phyloP scores from a whole-genome alignment of 352 stramenopile species.

The Pelagophyceae sp. region DNA sequence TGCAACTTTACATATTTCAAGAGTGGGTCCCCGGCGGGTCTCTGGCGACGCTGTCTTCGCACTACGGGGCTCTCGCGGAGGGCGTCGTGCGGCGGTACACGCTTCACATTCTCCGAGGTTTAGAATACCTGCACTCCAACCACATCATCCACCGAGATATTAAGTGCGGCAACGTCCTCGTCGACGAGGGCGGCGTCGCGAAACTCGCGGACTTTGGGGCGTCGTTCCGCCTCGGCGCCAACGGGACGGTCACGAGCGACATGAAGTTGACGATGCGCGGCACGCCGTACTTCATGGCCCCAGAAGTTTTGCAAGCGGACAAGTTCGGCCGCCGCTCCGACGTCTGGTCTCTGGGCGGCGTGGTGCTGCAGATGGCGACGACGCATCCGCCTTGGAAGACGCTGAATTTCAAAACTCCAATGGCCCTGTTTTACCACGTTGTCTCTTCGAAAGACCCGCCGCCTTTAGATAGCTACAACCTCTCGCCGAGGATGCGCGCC shows the following conservation, averaged over 20 bases:
- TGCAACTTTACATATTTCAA: conserved; percentile 87
- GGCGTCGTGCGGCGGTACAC: conserved; percentile 76
- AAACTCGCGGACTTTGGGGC: conserved; percentile 88
- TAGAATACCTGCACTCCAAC: conserved; percentile 80
- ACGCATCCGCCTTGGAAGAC: conserved; percentile 63
- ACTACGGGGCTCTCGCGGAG: conserved; percentile 83
- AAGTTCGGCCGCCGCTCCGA: conserved; percentile 60
- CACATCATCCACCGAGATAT: conserved; percentile 85
- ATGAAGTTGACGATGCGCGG: conserved; percentile 54
- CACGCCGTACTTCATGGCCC: conserved; percentile 86
- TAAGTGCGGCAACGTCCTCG: conserved; percentile 81
- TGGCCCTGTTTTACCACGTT: conserved; percentile 54
- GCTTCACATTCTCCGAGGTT: conserved; percentile 71
- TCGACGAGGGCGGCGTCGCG: conserved; percentile 80
- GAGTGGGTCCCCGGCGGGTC: conserved; percentile 85
- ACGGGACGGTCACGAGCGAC: conserved; percentile 41
- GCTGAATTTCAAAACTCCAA: conserved; percentile 60
- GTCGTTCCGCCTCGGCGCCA: conserved; percentile 51
- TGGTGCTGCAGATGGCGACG: conserved; percentile 65
- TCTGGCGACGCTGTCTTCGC: conserved; percentile 75
- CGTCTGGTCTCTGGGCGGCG: conserved; percentile 64
- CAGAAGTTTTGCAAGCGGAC: conserved; percentile 78
- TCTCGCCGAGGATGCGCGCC: conserved; percentile 27
- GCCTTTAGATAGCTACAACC: conserved; percentile 14
- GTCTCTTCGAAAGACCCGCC: conserved; percentile 23